Percentiles rank a stretch among this genome's conserved stretches.
Conservation (phyloP, 2,329 filamentous ascomycete species). For the Grosmannia clavigera region DNA sequence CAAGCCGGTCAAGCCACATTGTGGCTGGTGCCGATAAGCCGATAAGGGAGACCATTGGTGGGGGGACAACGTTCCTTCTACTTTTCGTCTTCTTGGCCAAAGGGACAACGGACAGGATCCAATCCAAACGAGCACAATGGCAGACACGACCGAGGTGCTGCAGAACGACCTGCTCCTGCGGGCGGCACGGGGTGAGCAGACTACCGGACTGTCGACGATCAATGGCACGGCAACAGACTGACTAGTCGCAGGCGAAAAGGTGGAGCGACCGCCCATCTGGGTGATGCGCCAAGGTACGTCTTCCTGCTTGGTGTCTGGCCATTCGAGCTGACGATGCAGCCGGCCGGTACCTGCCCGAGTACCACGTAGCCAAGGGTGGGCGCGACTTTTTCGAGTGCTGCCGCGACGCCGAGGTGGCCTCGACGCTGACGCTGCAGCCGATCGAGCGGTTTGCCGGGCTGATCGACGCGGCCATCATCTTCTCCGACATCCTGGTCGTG, state of each 20-base stretch:
- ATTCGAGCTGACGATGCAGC: conserved; percentile 37
- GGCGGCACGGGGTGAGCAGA: conserved; percentile 64
- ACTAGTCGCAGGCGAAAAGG: conserved; percentile 55
- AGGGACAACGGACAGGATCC: not conserved
- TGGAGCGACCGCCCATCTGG: conserved; percentile 93
- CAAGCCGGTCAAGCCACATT: too few species aligned
- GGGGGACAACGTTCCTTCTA: not conserved
- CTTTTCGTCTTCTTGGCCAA: not conserved
- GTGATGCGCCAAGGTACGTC: conserved; percentile 88
- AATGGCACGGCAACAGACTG: not conserved
- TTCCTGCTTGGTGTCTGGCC: not conserved
- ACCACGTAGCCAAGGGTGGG: conserved; percentile 83
- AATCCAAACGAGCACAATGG: conserved; percentile 32
- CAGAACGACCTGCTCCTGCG: conserved; percentile 88
- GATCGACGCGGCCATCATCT: conserved; percentile 95
- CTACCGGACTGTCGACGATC: not conserved
- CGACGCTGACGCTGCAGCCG: conserved; percentile 85
- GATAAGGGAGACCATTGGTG: too few species aligned
- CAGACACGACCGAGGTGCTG: conserved; percentile 63
- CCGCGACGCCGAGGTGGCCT: conserved; percentile 82
- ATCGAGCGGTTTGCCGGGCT: conserved; percentile 84
- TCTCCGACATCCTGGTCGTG: conserved; percentile 95
- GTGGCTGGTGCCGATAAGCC: too few species aligned
- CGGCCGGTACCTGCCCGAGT: conserved; percentile 93
- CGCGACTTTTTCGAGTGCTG: conserved; percentile 98